Evolutionary conservation across 345 rosid species (phyloP).

Genomic region (Streptanthus diversifolius): DNA sequence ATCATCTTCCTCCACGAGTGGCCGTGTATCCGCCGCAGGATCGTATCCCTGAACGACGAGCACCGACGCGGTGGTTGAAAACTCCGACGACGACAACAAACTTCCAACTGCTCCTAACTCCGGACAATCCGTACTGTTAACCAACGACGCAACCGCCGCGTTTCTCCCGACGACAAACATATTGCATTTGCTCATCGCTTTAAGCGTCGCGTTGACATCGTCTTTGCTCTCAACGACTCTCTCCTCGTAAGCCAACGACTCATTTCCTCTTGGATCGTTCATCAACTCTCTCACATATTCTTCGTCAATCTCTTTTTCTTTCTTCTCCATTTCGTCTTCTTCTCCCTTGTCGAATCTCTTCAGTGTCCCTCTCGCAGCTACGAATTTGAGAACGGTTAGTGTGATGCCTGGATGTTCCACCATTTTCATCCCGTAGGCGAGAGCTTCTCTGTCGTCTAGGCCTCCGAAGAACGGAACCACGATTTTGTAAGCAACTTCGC

Average conservation of each 20-base stretch:
- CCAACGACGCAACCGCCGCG: constrained; percentile 31
- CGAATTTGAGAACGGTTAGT: constrained; percentile 40
- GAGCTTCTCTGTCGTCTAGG: constrained; percentile 54
- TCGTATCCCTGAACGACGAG: constrained; percentile 45
- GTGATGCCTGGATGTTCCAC: constrained; percentile 60
- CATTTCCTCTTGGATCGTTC: constrained; percentile 21
- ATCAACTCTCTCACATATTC: constrained; percentile 33
- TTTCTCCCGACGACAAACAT: constrained; percentile 47
- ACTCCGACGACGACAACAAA: constrained; percentile 43
- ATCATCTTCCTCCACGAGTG: constrained; percentile 30
- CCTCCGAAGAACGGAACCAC: constrained; percentile 63
- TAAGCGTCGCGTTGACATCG: constrained; percentile 31
- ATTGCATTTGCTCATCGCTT: constrained; percentile 37
- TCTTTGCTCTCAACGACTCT: constrained; percentile 36
- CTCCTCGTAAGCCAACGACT: constrained; percentile 37
- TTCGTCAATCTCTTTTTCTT: constrained; percentile 23
- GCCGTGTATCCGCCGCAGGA: constrained; percentile 31
- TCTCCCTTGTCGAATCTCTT: constrained; percentile 18
- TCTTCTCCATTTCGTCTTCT: constrained; percentile 18
- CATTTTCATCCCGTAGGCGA: constrained; percentile 51
- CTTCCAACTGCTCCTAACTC: constrained; percentile 52
- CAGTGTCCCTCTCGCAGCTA: constrained; percentile 17
- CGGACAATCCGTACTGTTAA: constrained; percentile 36
- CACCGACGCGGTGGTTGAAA: constrained; percentile 44
- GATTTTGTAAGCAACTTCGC: constrained; percentile 51